phyloP scores from a whole-genome alignment of 306 rosid species.

The Vigna mungo region DNA sequence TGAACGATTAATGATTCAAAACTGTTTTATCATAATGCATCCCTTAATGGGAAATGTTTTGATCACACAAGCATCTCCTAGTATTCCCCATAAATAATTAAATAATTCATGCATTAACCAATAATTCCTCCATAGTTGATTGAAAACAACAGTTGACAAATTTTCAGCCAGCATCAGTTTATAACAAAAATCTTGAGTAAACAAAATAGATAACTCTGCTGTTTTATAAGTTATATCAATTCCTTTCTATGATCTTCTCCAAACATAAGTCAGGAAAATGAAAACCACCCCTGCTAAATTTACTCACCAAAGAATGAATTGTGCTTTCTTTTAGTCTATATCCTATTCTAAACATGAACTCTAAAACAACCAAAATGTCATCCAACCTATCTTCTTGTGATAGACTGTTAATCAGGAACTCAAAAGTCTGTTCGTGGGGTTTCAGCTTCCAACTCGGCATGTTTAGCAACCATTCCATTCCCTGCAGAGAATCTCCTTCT shows the following conservation, averaged over 20 bases:
- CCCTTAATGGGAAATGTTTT: too few species aligned
- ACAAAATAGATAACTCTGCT: background rate
- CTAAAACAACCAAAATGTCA: slow-evolving; percentile 69
- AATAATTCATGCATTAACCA: too few species aligned
- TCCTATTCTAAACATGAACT: slow-evolving; percentile 62
- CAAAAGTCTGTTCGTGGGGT: slow-evolving; percentile 61
- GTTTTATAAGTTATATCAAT: slow-evolving; percentile 29
- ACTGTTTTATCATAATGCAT: too few species aligned
- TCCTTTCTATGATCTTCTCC: slow-evolving; percentile 54
- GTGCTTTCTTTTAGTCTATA: slow-evolving; percentile 52
- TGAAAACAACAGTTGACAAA: too few species aligned
- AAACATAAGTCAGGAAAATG: slow-evolving; percentile 47
- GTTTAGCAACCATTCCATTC: slow-evolving; percentile 62
- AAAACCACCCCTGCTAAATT: slow-evolving; percentile 47
- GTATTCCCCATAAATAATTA: too few species aligned
- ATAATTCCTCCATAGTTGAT: too few species aligned
- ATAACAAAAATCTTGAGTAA: too few species aligned
- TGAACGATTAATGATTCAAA: too few species aligned
- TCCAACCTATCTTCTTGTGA: slow-evolving; percentile 56
- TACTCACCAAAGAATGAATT: slow-evolving; percentile 52
- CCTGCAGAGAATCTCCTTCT: slow-evolving; percentile 57
- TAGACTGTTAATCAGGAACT: slow-evolving; percentile 55
- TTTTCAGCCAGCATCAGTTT: too few species aligned
- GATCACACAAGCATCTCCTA: too few species aligned
- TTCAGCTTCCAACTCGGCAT: slow-evolving; percentile 59